phyloP scores from a whole-genome alignment of 805 yeast species.

The Saccharomycopsis sp. region DNA sequence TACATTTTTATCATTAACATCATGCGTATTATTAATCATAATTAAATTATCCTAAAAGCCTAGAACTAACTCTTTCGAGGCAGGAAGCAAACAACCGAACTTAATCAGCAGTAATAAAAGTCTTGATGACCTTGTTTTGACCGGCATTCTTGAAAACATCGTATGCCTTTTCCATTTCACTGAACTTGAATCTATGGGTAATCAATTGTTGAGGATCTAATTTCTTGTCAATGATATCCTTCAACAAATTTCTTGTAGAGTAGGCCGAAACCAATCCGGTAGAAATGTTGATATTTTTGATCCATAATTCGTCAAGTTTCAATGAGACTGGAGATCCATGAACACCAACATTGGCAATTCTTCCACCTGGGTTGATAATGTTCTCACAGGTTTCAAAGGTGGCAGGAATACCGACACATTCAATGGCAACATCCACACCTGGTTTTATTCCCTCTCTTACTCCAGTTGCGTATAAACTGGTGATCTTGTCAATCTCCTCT shows the following conservation, averaged over 20 bases:
- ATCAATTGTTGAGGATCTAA: conserved; percentile 47
- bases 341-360: conserved; percentile 60
- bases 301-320: conserved; percentile 40
- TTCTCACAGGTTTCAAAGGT: conserved; percentile 56
- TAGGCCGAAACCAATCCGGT: conserved; percentile 47
- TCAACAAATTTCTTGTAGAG: conserved; percentile 35
- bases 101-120: background rate
- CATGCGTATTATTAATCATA: background rate
- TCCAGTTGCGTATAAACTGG: conserved; percentile 24
- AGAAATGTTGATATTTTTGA: conserved; percentile 36
- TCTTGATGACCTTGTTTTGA: conserved; percentile 50
- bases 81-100: too few species aligned
- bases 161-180: conserved; percentile 53
- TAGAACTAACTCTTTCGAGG: too few species aligned
- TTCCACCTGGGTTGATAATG: conserved; percentile 51
- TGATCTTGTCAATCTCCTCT: conserved; percentile 32
- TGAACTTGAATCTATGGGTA: conserved; percentile 51
- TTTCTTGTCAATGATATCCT: conserved; percentile 27
- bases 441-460: conserved; percentile 28
- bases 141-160: conserved; percentile 50
- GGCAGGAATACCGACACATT: conserved; percentile 59
- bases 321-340: conserved; percentile 39
- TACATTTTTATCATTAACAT: background rate
- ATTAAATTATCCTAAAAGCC: background rate
- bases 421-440: conserved; percentile 56